Base-by-base conservation (phyloP, 345 rosid genomes). In the Pugionium dolabratum region DNA sequence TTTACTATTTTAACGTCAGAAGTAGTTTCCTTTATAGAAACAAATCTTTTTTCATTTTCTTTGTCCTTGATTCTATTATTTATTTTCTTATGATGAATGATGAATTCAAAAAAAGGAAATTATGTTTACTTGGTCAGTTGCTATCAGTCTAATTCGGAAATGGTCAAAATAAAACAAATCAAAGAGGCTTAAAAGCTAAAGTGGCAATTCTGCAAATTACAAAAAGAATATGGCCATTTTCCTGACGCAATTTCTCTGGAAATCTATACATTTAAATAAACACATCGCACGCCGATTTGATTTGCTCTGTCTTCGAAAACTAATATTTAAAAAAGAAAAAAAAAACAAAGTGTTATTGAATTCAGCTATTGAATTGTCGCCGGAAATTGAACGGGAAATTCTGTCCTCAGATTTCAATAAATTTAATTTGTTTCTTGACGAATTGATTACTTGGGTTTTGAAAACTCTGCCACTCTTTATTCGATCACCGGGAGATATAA, bases 271-370 rank as follows among this genome's bases (percentile, higher is more conserved):
- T 62, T 35, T 62, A 54, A 51, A 60, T 42, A 39, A n/a, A 50
- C 63, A 47, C 70, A 37, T 40, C 58, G 54, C 59, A 49, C 51
- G 40, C 50, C 57, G 53, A 42, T 57, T 56, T 57, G 59, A 42
- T 57, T 64, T 57, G 59, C 65, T 64, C 65, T 54, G 59, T 64
- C 70, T 56, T 71, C 59, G 29, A 71, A 49, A 71, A 57, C 5
- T 46, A 48, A 9, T 40, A 7, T 47, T 9, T 31, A 10, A 4
- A 4, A 27, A 42, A 5, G 34, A 2, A 29, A 53, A 42, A 48
- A 47, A 44, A 50, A 31, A 6, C 48, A 30, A 54, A 63, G 68
- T 63, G 69, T 62, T 63, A 53, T 10, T 2, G 35, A 60, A 52
- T 31, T 32, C 59, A 37, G 47, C 34, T 60, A 30, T 44, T 43